phyloP scores from a whole-genome alignment of 192 early-diverging fungal species.

The Backusella liffmaniae region DNA sequence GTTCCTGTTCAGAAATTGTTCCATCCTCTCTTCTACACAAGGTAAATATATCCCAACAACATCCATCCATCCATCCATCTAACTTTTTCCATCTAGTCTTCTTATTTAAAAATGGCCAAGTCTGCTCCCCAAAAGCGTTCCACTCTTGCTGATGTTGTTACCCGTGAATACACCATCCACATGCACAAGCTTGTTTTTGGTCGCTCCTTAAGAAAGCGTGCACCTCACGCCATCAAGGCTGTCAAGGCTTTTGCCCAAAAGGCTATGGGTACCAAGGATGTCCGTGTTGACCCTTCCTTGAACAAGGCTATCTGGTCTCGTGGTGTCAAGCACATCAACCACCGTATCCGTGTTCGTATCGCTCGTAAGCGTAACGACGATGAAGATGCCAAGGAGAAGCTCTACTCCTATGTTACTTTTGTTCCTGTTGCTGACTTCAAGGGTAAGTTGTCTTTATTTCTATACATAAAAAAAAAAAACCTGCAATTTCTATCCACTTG shows the following conservation, averaged over 20 bases:
- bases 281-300: conserved; percentile 92
- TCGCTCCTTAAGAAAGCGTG: conserved; percentile 92
- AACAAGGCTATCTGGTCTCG: conserved; percentile 95
- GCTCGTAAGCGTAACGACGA: conserved; percentile 96
- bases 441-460: conserved; percentile 51
- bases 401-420: conserved; percentile 91
- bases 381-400: conserved; percentile 95
- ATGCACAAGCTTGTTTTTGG: conserved; percentile 92
- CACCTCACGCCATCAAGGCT: conserved; percentile 92
- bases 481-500: conserved; percentile 1
- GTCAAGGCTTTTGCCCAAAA: conserved; percentile 89
- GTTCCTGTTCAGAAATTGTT: background rate
- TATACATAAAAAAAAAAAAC: background rate
- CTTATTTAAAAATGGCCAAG: background rate
- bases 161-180: conserved; percentile 99
- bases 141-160: conserved; percentile 86
- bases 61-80: background rate
- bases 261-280: conserved; percentile 95
- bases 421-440: conserved; percentile 90
- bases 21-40: background rate
- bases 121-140: conserved; percentile 60
- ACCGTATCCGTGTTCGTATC: conserved; percentile 94
- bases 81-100: background rate
- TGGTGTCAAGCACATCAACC: conserved; percentile 92
- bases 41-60: background rate